phyloP scores from a whole-genome alignment of 441 rosid genomes.

The Adansonia gregorii region DNA sequence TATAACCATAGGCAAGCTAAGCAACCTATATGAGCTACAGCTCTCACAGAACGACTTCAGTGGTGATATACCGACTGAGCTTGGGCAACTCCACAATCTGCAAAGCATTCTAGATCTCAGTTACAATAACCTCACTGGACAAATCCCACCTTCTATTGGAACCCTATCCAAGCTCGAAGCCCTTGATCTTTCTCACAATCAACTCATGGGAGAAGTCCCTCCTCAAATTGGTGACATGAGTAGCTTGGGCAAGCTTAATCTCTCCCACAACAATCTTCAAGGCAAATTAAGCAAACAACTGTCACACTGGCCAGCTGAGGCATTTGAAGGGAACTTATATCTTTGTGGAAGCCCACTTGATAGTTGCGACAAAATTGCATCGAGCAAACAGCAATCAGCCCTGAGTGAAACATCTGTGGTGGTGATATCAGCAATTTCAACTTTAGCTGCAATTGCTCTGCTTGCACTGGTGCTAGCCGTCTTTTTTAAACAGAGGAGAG shows the following conservation, averaged over 20 bases:
- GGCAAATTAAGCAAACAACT: conserved; percentile 68
- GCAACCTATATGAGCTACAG: conserved; percentile 66
- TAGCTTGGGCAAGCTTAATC: conserved; percentile 72
- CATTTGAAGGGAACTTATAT: conserved; percentile 60
- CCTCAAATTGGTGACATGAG: conserved; percentile 58
- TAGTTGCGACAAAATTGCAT: conserved; percentile 38
- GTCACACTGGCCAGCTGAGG: conserved; percentile 67
- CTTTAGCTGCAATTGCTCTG: conserved; percentile 60
- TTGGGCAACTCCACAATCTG: conserved; percentile 71
- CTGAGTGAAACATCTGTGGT: conserved; percentile 52
- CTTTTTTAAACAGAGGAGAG: conserved; percentile 52
- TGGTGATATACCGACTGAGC: conserved; percentile 63
- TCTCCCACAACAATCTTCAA: conserved; percentile 67
- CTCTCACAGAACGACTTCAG: conserved; percentile 64
- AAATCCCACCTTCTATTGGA: conserved; percentile 66
- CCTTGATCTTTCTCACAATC: conserved; percentile 79
- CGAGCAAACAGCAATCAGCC: conserved; percentile 35
- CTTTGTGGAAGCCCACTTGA: conserved; percentile 80
- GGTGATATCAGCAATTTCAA: conserved; percentile 58
- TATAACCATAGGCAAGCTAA: conserved; percentile 57
- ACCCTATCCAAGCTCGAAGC: conserved; percentile 64
- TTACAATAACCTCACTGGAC: conserved; percentile 64
- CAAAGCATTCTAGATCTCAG: conserved; percentile 75
- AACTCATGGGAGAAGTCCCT: conserved; percentile 68
- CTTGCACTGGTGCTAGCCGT: conserved; percentile 48